phyloP scores from a whole-genome alignment of 345 rosid species.

The Adansonia digitata region DNA sequence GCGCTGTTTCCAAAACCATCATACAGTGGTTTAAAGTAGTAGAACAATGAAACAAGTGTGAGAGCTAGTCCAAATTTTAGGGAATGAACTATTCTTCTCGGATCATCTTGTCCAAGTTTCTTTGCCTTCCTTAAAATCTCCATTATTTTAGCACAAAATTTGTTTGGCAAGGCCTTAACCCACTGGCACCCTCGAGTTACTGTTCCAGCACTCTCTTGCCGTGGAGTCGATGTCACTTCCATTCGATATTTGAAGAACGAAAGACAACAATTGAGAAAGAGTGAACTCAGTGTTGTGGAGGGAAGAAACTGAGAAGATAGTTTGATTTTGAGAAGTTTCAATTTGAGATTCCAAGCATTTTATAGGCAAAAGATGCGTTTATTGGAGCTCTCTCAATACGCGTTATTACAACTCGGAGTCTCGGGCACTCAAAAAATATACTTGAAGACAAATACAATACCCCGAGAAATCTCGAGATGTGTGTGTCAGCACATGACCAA shows the following conservation, averaged over 20 bases:
- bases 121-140: constrained; percentile 8
- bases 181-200: constrained; percentile 1
- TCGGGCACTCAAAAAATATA: not conserved
- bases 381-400: not conserved
- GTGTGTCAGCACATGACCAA: not conserved
- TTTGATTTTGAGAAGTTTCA: too few species aligned
- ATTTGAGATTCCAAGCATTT: not conserved
- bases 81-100: constrained; percentile 38
- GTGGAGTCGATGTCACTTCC: not conserved
- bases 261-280: not conserved
- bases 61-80: constrained; percentile 39
- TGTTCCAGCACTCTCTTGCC: not conserved
- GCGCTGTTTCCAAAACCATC: constrained; percentile 24
- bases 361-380: not conserved
- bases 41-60: constrained; percentile 36
- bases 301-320: not conserved
- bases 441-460: not conserved
- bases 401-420: not conserved
- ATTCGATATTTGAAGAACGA: not conserved
- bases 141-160: not conserved
- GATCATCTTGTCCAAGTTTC: constrained; percentile 35
- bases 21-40: constrained; percentile 28
- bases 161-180: constrained; percentile 5
- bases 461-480: not conserved
- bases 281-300: not conserved